Conservation (phyloP, 371 early-diverging fungal genomes). For the Mortierella sp. region DNA sequence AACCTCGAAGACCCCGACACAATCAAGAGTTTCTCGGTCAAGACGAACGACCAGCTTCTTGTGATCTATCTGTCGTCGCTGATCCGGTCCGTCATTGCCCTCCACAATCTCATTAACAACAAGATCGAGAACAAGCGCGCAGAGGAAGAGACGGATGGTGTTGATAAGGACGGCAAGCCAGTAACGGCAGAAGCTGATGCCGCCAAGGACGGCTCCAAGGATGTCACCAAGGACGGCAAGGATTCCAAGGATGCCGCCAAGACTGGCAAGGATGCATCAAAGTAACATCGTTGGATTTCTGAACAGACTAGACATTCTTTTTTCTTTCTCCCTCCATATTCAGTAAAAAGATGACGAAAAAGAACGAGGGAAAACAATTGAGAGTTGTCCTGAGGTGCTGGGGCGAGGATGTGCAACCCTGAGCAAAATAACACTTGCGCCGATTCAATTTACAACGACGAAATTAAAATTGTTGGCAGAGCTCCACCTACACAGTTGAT, state of each 20-base stretch:
- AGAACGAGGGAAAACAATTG: too few species aligned
- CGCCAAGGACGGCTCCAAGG: conserved; percentile 22
- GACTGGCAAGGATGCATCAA: conserved; percentile 32
- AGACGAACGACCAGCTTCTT: conserved; percentile 96
- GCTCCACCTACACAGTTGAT: background rate
- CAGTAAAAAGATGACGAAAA: background rate
- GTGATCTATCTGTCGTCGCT: conserved; percentile 92
- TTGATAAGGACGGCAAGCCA: conserved; percentile 55
- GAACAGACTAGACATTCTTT: background rate
- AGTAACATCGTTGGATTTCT: conserved; percentile 6
- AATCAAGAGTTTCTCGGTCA: conserved; percentile 86
- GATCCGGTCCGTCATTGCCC: conserved; percentile 93
- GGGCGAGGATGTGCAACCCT: too few species aligned
- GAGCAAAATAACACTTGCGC: background rate
- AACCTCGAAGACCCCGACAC: conserved; percentile 84
- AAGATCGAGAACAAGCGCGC: conserved; percentile 77
- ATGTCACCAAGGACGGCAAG: conserved; percentile 29
- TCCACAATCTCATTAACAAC: conserved; percentile 96
- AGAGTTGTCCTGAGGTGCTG: too few species aligned
- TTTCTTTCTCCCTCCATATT: background rate
- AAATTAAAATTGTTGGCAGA: background rate
- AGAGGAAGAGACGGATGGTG: conserved; percentile 60
- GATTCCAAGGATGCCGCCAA: conserved; percentile 19
- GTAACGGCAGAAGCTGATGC: conserved; percentile 26
- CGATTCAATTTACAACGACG: background rate